A percentile compares a stretch with the other conserved stretches of the same genome.
Evolutionary conservation across 495 filamentous ascomycete species (phyloP).

Genomic region (Aspergillus affinis): DNA sequence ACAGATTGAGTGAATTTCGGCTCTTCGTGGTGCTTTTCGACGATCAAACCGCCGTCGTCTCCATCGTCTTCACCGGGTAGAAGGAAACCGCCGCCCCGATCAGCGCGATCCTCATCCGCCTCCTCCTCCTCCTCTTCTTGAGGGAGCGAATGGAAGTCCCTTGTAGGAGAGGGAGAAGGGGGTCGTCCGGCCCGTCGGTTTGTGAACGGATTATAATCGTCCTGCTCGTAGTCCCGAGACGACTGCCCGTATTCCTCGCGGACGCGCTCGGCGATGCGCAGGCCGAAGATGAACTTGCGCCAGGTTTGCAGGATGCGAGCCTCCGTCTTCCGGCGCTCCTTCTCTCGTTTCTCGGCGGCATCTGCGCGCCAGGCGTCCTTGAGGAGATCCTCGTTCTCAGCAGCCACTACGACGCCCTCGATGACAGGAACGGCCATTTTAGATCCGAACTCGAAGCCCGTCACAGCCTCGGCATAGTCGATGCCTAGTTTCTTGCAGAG

Average conservation of each 20-base stretch:
- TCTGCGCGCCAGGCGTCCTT: conserved; percentile 80
- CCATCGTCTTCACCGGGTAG: conserved; percentile 18
- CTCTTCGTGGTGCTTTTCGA: conserved; percentile 12
- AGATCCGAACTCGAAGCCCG: conserved; percentile 93
- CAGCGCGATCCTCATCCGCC: conserved; percentile 23
- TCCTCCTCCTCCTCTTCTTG: neutral
- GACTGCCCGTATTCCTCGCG: conserved; percentile 73
- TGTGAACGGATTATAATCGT: conserved; percentile 42
- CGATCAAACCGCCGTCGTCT: conserved; percentile 15
- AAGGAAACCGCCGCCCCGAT: conserved; percentile 25
- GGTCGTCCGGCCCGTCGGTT: conserved; percentile 9
- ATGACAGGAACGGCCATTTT: conserved; percentile 91
- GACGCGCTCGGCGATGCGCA: conserved; percentile 79
- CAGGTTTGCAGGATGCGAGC: conserved; percentile 74
- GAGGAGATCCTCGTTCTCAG: conserved; percentile 70
- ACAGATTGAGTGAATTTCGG: neutral
- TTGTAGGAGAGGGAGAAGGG: conserved; percentile 16
- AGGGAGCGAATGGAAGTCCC: conserved; percentile 7
- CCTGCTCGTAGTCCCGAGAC: conserved; percentile 35
- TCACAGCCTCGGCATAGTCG: conserved; percentile 92
- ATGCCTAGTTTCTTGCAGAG: conserved; percentile 83
- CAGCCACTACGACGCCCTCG: conserved; percentile 84
- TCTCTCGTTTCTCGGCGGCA: conserved; percentile 73
- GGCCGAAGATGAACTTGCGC: conserved; percentile 81
- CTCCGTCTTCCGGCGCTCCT: conserved; percentile 79